Conservation (phyloP, 495 filamentous ascomycete species). For the Penicillium dipodomyicola region DNA sequence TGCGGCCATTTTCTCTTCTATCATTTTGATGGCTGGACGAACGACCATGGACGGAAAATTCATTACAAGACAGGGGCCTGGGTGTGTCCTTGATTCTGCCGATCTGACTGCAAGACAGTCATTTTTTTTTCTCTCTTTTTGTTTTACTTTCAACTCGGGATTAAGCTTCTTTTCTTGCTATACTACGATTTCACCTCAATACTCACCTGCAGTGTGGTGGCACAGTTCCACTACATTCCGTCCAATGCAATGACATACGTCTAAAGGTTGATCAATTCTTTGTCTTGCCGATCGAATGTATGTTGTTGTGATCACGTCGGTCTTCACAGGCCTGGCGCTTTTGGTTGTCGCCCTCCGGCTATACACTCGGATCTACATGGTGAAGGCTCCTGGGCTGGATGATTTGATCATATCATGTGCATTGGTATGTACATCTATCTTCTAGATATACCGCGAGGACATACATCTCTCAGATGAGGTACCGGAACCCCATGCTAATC, state of each 20-base stretch:
- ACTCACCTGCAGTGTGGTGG: background rate
- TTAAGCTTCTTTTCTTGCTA: background rate
- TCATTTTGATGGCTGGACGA: background rate
- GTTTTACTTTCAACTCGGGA: background rate
- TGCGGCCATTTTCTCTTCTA: constrained; percentile 6
- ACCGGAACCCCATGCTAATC: background rate
- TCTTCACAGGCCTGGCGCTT: constrained; percentile 26
- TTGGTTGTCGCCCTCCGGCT: constrained; percentile 35
- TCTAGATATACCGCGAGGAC: background rate
- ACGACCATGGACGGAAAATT: background rate
- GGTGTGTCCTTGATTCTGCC: background rate
- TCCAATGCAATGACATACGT: background rate
- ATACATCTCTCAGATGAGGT: background rate
- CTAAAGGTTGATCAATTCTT: background rate
- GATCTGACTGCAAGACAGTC: background rate
- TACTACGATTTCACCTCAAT: background rate
- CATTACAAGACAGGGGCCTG: background rate
- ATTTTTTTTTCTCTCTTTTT: background rate
- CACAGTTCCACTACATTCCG: background rate
- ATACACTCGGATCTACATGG: constrained; percentile 30
- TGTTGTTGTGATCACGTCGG: constrained; percentile 20
- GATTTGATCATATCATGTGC: constrained; percentile 33
- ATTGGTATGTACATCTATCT: constrained; percentile 26
- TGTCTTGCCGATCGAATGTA: constrained; percentile 8
- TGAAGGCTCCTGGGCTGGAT: constrained; percentile 37